These are phyloP conservation scores for Pugionium dolabratum DNA, from an alignment of 345 rosid species.

Conservation along the genomic window DNA sequence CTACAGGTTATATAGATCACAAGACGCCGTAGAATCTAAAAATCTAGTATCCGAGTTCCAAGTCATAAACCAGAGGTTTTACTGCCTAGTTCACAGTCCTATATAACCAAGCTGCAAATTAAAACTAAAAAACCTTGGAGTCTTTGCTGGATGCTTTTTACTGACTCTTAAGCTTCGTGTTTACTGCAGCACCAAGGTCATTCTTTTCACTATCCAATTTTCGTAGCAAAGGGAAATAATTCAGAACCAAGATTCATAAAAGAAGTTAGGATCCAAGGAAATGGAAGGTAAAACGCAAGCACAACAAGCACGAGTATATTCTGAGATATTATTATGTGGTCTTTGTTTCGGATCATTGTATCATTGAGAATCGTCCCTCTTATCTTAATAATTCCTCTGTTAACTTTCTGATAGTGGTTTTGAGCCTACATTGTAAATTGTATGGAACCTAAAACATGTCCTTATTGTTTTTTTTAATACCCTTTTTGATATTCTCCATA, in stretches of 20 bases:
- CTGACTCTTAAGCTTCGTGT: slow-evolving; percentile 16
- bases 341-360: slow-evolving; percentile 20
- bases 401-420: background rate
- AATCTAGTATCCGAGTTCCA: background rate
- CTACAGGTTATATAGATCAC: background rate
- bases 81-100: background rate
- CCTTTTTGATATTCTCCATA: no score
- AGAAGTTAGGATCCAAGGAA: slow-evolving; percentile 24
- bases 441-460: slow-evolving; percentile 27
- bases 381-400: background rate
- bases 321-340: slow-evolving; percentile 12
- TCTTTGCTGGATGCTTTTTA: background rate
- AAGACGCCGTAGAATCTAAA: slow-evolving; percentile 4
- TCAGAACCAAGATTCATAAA: slow-evolving; percentile 50
- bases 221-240: slow-evolving; percentile 88
- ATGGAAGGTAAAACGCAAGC: slow-evolving; percentile 20
- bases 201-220: slow-evolving; percentile 95
- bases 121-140: background rate
- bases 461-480: slow-evolving; percentile 1
- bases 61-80: background rate
- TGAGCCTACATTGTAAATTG: slow-evolving; percentile 17
- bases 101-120: slow-evolving; percentile 1
- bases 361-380: slow-evolving; percentile 20
- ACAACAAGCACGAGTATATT: slow-evolving; percentile 18
- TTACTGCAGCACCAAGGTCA: slow-evolving; percentile 78